Evolutionary conservation across 2,329 filamentous ascomycete species (phyloP), one percentile per base, ranked within the genome.

Genomic region (Purpureocillium takamizusanense): DNA sequence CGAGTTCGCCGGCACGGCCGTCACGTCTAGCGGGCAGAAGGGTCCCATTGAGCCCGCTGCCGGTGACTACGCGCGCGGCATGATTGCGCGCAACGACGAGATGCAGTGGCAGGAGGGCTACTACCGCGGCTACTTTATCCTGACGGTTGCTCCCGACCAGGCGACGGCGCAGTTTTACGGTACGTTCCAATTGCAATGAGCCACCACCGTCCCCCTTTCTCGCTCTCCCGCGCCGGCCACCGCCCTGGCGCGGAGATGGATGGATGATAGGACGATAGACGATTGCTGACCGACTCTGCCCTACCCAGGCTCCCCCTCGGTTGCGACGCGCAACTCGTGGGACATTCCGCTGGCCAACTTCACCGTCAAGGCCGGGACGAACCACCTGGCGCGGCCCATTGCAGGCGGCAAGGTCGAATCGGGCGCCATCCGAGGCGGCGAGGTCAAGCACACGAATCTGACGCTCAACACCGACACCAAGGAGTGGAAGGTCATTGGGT

Each of bases 81-180:
- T 27, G 62, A 67, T 45, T 52, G 52, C 32, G 59, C 66, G 48
- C 16, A 86, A 84, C 55, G 60, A 65, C 1, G 78, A 83, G 55
- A 63, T 87, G 34, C 78, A 83, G 51, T 87, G 81, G 83, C 76
- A 81, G 48, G 82, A 86, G 41, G 56, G 78, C 7, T 86, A 83
- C 55, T 87, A 86, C 56, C 70, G 82, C 14, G 83, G 83, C 1
- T 87, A 87, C 60, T 86, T 78, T 47, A 72, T 82, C 51, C 62
- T 86, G 31, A 68, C 72, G 35, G 63, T 84, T 39, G 66, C 61
- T 15, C 66, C 73, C 16, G 65, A 79, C 10, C 61, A 70, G 33
- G 66, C 83, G 2, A 63, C 72, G n/a, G 81, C 81, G 0, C 65
- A 67, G 11, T 87, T 72, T 60, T 87, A 78, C 47, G 82, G 78